A percentile compares a stretch with the other conserved stretches of the same genome.
Evolutionary conservation across 1,284 basidiomycete genomes (phyloP).

Genomic region (Leccinum pseudoinsigne): DNA sequence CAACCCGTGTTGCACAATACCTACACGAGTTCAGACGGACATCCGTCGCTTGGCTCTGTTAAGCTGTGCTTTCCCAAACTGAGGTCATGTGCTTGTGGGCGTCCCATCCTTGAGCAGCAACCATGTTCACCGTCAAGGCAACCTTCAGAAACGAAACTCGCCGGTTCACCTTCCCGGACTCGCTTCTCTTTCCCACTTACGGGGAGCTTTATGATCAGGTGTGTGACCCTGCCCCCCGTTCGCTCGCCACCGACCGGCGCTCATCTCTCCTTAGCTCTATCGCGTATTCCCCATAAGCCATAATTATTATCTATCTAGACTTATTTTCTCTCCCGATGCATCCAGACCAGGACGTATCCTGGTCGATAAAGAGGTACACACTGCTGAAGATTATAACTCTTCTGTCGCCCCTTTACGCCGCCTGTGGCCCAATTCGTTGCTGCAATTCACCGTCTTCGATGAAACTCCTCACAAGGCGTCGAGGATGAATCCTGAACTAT

Average conservation of each 20-base stretch:
- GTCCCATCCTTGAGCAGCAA: constrained; percentile 24
- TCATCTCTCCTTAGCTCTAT: constrained; percentile 48
- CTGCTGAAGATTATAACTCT: constrained; percentile 54
- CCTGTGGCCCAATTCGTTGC: constrained; percentile 53
- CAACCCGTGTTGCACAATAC: not conserved
- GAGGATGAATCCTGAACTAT: constrained; percentile 6
- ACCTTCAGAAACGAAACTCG: constrained; percentile 53
- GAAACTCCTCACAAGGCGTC: constrained; percentile 43
- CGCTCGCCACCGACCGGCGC: constrained; percentile 13
- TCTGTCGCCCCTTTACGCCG: constrained; percentile 51
- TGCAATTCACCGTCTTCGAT: constrained; percentile 64
- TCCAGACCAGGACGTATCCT: constrained; percentile 51
- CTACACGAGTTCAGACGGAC: not conserved
- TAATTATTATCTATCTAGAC: constrained; percentile 59
- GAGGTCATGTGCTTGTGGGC: too few relatives aligned
- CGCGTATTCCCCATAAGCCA: constrained; percentile 65
- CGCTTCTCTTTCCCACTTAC: constrained; percentile 43
- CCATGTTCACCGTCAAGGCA: constrained; percentile 57
- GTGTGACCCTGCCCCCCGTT: constrained; percentile 12
- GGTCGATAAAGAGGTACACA: constrained; percentile 59
- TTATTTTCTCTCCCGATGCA: constrained; percentile 65
- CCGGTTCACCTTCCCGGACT: constrained; percentile 43
- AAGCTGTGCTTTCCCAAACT: too few relatives aligned
- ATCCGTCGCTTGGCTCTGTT: too few relatives aligned
- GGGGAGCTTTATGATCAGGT: constrained; percentile 46